Conservation (phyloP, 2,329 filamentous ascomycete genomes). For the Ophiosphaerella herpotricha region DNA sequence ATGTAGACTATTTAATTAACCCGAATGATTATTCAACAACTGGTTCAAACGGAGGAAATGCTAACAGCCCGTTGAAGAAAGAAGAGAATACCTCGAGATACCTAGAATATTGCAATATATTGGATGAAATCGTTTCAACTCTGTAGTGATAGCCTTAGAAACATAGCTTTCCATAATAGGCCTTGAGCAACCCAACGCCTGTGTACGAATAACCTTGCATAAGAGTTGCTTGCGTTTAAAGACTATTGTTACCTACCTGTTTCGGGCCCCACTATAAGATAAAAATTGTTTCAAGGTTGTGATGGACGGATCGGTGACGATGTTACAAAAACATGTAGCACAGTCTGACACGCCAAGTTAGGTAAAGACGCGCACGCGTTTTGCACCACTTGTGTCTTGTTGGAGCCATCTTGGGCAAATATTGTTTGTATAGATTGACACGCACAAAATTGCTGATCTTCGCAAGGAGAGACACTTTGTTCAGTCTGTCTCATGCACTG, state of each 20-base stretch:
- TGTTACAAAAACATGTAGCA: slow-evolving; percentile 7
- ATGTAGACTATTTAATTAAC: neutral
- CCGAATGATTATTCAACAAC: too few relatives aligned
- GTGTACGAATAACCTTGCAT: slow-evolving; percentile 40
- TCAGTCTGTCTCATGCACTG: slow-evolving; percentile 11
- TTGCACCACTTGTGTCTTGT: slow-evolving; percentile 3
- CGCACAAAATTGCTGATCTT: neutral
- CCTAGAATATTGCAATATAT: neutral
- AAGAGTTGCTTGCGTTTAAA: slow-evolving; percentile 11
- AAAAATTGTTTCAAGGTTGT: slow-evolving; percentile 26
- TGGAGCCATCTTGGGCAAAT: neutral
- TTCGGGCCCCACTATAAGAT: slow-evolving; percentile 25
- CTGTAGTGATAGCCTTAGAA: slow-evolving; percentile 8
- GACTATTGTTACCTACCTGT: slow-evolving; percentile 8
- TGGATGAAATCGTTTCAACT: slow-evolving; percentile 3
- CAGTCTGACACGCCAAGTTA: slow-evolving; percentile 18
- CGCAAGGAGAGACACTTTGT: slow-evolving; percentile 21
- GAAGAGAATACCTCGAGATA: neutral
- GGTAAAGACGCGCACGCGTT: slow-evolving; percentile 27
- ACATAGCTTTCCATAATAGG: slow-evolving; percentile 14
- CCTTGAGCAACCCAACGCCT: slow-evolving; percentile 5
- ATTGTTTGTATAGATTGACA: neutral
- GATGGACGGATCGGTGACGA: slow-evolving; percentile 2
- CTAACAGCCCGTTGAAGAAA: neutral
- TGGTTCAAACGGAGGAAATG: too few relatives aligned